These are phyloP conservation scores for Trebouxia sp. DNA, from an alignment of 139 green algal genomes.

Conservation along the genomic window DNA sequence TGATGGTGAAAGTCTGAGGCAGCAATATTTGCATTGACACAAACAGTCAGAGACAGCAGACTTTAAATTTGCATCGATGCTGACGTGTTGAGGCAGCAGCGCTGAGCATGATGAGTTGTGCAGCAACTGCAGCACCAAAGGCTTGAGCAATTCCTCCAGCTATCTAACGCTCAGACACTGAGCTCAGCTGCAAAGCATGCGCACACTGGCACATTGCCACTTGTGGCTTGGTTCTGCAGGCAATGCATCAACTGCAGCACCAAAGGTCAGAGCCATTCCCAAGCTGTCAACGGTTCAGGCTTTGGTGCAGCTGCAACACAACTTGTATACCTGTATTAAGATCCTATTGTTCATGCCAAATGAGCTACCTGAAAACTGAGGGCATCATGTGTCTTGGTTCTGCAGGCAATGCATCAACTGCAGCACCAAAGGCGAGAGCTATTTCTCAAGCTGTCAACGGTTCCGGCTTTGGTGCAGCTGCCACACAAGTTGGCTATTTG, in stretches of 20 bases:
- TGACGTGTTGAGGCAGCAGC: no score
- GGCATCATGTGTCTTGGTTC: no score
- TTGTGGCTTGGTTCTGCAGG: background rate
- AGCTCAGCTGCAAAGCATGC: background rate
- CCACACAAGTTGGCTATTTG: background rate
- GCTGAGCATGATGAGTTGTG: no score
- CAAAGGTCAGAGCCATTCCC: background rate
- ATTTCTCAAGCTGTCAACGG: background rate
- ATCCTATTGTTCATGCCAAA: no score
- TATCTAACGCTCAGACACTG: no score
- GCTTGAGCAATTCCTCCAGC: no score
- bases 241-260: background rate
- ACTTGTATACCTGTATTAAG: background rate
- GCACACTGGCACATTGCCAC: background rate
- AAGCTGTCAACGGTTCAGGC: constrained; percentile 14
- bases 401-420: background rate
- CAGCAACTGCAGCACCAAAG: no score
- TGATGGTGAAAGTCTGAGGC: no score
- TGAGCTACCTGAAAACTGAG: no score
- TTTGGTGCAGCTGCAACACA: background rate
- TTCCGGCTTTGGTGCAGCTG: background rate
- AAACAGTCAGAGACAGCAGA: no score
- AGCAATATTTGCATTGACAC: no score
- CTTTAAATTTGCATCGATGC: no score
- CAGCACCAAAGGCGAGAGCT: background rate